Conservation (phyloP, 139 green algal species). For the Pseudopediastrum boryanum region DNA sequence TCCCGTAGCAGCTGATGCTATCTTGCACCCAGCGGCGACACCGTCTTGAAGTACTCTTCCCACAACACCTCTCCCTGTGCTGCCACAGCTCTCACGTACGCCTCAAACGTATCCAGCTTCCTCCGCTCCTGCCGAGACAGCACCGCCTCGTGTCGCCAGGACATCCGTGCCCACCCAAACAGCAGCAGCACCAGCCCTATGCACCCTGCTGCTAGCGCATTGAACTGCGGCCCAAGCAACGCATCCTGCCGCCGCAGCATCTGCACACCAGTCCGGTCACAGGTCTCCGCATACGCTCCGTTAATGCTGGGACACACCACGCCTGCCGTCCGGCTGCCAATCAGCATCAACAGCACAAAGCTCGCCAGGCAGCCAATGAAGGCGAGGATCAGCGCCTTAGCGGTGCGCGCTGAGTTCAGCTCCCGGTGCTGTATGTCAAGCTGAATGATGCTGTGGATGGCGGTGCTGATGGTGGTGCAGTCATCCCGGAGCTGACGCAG, state of each 20-base stretch:
- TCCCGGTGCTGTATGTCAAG: constrained; percentile 16
- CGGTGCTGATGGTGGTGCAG: constrained; percentile 52
- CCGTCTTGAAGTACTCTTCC: constrained; percentile 23
- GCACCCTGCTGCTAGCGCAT: neutral
- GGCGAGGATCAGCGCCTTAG: neutral
- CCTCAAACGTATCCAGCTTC: constrained; percentile 18
- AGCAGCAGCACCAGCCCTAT: neutral
- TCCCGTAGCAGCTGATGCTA: no score
- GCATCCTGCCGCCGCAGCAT: constrained; percentile 1
- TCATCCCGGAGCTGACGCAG: constrained; percentile 62
- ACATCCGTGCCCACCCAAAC: neutral
- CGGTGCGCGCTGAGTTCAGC: neutral
- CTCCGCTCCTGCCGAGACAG: constrained; percentile 13
- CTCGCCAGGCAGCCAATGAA: neutral
- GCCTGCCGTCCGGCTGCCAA: constrained; percentile 2
- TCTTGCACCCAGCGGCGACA: no score
- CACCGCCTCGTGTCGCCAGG: constrained; percentile 28
- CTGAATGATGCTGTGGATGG: constrained; percentile 31
- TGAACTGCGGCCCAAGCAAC: neutral
- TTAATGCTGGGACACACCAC: neutral
- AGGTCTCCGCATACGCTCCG: neutral
- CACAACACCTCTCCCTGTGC: constrained; percentile 13
- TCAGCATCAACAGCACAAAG: constrained; percentile 9
- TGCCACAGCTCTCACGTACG: neutral
- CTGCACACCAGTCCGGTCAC: constrained; percentile 1